Percentiles rank a stretch among this genome's conserved stretches.
Conservation (phyloP, 306 rosid genomes). For the Quercus parvula region DNA sequence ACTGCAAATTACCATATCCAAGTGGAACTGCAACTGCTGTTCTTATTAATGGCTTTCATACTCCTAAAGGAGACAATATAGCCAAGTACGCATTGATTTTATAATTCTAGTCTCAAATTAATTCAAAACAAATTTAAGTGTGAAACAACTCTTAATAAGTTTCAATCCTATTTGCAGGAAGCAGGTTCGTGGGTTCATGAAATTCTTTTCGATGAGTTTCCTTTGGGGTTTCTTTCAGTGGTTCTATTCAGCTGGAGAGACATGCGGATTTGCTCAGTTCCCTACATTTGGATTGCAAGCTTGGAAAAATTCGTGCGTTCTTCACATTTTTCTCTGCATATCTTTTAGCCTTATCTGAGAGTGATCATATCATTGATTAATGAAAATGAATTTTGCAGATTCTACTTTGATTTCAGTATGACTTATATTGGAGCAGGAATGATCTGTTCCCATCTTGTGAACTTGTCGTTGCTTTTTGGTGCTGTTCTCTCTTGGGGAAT, state of each 20-base stretch:
- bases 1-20: slow-evolving; percentile 84
- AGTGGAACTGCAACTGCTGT: slow-evolving; percentile 99
- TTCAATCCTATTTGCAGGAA: slow-evolving; percentile 49
- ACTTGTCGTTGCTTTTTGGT: slow-evolving; percentile 86
- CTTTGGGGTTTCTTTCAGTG: slow-evolving; percentile 91
- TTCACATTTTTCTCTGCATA: not conserved
- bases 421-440: slow-evolving; percentile 98
- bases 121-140: slow-evolving; percentile 9
- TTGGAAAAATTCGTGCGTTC: slow-evolving; percentile 72
- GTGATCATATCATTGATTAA: slow-evolving; percentile 27
- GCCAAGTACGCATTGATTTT: slow-evolving; percentile 64
- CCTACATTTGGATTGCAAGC: slow-evolving; percentile 94
- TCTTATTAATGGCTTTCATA: slow-evolving; percentile 95
- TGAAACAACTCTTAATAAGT: slow-evolving; percentile 23
- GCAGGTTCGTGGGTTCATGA: slow-evolving; percentile 85
- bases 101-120: not conserved
- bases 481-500: slow-evolving; percentile 95
- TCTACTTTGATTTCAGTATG: slow-evolving; percentile 94
- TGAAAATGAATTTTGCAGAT: slow-evolving; percentile 51
- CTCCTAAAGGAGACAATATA: slow-evolving; percentile 76
- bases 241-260: slow-evolving; percentile 83
- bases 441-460: slow-evolving; percentile 96
- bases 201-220: slow-evolving; percentile 72
- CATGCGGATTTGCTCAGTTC: slow-evolving; percentile 82
- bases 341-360: not conserved